A percentile compares a stretch with the other conserved stretches of the same genome.
These are phyloP conservation scores for Cutaneotrichosporon sp. DNA, from an alignment of 1,284 basidiomycete genomes.

Conservation along the genomic window DNA sequence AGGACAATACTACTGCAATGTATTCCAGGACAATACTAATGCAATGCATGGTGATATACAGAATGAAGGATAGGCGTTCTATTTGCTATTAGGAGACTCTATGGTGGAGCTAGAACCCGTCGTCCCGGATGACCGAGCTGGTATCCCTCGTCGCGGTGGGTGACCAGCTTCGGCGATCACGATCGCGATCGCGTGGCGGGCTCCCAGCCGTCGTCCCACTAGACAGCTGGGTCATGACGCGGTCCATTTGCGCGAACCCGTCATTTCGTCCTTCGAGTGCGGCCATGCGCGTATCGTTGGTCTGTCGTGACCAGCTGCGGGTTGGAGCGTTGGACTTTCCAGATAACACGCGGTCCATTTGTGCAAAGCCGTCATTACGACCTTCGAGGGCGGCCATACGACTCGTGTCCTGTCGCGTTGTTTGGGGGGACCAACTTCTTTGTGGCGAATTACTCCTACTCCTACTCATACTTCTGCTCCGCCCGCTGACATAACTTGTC, in stretches of 20 bases:
- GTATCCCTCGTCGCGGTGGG: no score
- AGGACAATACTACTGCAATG: no score
- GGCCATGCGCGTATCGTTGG: slow-evolving; percentile 3
- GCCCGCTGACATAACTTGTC: neutral
- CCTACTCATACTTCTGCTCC: neutral
- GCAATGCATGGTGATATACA: no score
- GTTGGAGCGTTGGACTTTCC: neutral
- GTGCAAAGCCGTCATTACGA: slow-evolving; percentile 14
- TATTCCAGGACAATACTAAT: no score
- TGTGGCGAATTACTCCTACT: neutral
- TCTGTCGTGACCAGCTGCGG: neutral
- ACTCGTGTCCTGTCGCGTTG: neutral
- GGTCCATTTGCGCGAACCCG: slow-evolving; percentile 13
- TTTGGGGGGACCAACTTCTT: neutral
- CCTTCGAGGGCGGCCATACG: slow-evolving; percentile 20
- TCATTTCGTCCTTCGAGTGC: slow-evolving; percentile 18
- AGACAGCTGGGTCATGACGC: neutral
- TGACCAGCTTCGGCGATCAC: no score
- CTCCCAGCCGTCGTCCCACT: no score
- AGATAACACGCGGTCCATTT: slow-evolving; percentile 4
- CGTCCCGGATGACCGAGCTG: no score
- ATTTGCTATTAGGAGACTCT: no score
- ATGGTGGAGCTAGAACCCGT: no score
- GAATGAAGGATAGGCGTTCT: no score
- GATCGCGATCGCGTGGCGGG: no score